Conservation (phyloP, 2,329 filamentous ascomycete genomes). For the Cryphonectria carpinicola region DNA sequence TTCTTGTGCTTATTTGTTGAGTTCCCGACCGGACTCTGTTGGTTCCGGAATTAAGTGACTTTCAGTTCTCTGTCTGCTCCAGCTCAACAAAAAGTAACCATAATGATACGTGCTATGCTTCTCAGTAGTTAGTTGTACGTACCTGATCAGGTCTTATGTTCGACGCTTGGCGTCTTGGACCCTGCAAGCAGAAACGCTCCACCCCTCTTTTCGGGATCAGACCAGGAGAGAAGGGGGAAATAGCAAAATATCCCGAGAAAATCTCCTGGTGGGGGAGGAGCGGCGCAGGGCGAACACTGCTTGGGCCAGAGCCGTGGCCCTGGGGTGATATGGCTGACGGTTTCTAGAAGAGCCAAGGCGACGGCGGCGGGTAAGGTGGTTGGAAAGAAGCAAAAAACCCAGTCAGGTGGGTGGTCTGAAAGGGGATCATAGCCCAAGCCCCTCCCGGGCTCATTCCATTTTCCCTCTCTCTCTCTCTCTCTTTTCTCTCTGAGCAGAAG, state of each 20-base stretch:
- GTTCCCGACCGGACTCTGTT: not conserved
- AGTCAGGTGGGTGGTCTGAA: not conserved
- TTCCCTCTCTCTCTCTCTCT: not conserved
- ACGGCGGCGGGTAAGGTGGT: not conserved
- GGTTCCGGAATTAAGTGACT: not conserved
- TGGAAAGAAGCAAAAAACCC: not conserved
- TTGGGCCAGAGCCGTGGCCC: constrained; percentile 18
- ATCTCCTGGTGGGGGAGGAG: constrained; percentile 5
- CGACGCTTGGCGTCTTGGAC: not conserved
- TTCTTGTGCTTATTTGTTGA: not conserved
- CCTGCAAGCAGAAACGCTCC: not conserved
- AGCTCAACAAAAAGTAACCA: not conserved
- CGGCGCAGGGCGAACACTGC: constrained; percentile 6
- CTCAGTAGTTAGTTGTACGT: not conserved
- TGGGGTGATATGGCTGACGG: constrained; percentile 15
- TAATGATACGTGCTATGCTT: not conserved
- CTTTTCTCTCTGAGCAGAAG: not conserved
- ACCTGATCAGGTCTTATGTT: not conserved
- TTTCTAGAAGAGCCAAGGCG: not conserved
- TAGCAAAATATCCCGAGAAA: constrained; percentile 18
- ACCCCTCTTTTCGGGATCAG: not conserved
- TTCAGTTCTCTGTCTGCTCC: not conserved
- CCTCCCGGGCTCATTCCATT: not conserved
- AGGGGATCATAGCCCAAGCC: not conserved
- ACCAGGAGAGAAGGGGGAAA: not conserved